Percentiles rank a stretch among this genome's conserved stretches.
phyloP scores from a whole-genome alignment of 2,329 filamentous ascomycete species.

The Colletotrichum sp. region DNA sequence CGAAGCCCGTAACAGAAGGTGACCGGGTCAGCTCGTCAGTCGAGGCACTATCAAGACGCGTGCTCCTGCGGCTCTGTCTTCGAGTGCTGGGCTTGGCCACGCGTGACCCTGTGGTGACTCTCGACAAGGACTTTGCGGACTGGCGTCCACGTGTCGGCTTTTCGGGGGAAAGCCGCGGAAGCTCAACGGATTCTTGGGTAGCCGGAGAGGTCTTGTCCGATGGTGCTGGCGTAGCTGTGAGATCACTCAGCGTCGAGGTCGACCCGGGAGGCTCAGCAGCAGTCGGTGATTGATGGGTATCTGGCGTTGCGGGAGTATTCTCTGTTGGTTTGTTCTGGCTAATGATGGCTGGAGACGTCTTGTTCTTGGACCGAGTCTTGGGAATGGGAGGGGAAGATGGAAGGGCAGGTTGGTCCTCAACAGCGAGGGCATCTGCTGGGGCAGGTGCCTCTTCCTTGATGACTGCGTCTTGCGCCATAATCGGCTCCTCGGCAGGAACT shows the following conservation, averaged over 20 bases:
- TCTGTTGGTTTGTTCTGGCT: background rate
- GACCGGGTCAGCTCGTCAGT: conserved; percentile 54
- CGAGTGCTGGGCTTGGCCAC: conserved; percentile 22
- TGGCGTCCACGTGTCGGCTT: conserved; percentile 2
- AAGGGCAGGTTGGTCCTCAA: background rate
- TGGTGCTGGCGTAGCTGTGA: conserved; percentile 42
- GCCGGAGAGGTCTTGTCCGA: conserved; percentile 40
- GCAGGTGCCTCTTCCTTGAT: too few species aligned
- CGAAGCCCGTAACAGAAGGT: conserved; percentile 37
- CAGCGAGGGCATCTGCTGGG: background rate
- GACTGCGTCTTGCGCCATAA: background rate
- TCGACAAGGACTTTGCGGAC: background rate
- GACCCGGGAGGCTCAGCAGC: conserved; percentile 19
- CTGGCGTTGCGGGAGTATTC: background rate
- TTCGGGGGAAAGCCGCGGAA: conserved; percentile 3
- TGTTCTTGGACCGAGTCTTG: background rate
- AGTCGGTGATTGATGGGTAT: background rate
- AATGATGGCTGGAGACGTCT: background rate
- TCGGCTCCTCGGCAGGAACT: background rate
- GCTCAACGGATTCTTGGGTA: conserved; percentile 34
- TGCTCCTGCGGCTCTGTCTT: conserved; percentile 12
- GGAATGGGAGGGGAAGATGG: conserved; percentile 13
- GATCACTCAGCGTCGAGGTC: conserved; percentile 43
- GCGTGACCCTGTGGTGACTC: background rate
- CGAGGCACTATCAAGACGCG: conserved; percentile 44